phyloP scores from a whole-genome alignment of 768 basidiomycete genomes.

The Baorangia bicolor region DNA sequence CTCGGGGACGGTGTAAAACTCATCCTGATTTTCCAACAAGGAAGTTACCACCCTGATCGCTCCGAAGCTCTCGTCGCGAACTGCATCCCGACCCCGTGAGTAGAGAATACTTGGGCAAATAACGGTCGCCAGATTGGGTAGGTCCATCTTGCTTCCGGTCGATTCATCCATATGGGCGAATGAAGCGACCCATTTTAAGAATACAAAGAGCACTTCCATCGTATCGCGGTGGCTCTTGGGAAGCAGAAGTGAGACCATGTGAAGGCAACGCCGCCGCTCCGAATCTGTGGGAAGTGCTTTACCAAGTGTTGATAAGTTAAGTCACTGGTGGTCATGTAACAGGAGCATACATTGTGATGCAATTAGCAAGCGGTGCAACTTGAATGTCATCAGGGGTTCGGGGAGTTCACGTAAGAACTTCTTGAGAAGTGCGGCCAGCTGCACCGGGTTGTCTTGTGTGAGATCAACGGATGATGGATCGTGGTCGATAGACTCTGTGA shows the following conservation, averaged over 20 bases:
- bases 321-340: neutral
- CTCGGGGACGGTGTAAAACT: conserved; percentile 90
- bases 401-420: conserved; percentile 96
- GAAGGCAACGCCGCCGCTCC: conserved; percentile 81
- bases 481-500: conserved; percentile 92
- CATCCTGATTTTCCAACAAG: conserved; percentile 90
- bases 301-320: conserved; percentile 11
- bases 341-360: conserved; percentile 76
- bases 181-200: conserved; percentile 99
- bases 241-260: conserved; percentile 80
- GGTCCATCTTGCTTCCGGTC: conserved; percentile 98
- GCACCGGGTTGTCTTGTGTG: conserved; percentile 93
- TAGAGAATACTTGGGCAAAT: conserved; percentile 98
- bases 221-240: conserved; percentile 96
- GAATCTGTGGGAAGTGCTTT: conserved; percentile 69
- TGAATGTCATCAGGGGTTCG: conserved; percentile 94
- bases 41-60: conserved; percentile 84
- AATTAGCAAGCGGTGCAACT: conserved; percentile 85
- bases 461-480: conserved; percentile 91
- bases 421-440: conserved; percentile 94
- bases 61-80: conserved; percentile 89
- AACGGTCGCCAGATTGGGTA: conserved; percentile 93
- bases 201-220: conserved; percentile 96
- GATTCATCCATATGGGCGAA: conserved; percentile 98
- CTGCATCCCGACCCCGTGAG: conserved; percentile 78